Conservation (phyloP, 257 asterid species). For the Nicotiana knightiana region DNA sequence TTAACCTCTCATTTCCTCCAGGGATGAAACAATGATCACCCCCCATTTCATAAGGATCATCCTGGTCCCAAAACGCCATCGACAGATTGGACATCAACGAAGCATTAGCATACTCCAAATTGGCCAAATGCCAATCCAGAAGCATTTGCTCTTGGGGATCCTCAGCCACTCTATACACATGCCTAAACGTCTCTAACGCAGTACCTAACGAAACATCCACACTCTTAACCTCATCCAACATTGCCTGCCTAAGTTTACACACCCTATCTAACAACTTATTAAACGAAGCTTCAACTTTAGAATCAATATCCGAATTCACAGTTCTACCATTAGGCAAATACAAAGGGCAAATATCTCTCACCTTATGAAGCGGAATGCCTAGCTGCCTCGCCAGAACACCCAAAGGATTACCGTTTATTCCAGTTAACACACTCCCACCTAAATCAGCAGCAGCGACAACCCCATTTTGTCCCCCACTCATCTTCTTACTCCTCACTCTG, state of each 20-base stretch:
- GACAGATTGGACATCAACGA: conserved; percentile 87
- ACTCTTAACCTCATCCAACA: conserved; percentile 74
- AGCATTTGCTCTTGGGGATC: conserved; percentile 87
- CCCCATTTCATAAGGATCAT: conserved; percentile 98
- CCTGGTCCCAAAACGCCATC: conserved; percentile 98
- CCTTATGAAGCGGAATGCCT: conserved; percentile 87
- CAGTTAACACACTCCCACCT: conserved; percentile 96
- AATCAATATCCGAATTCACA: conserved; percentile 79
- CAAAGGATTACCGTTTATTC: conserved; percentile 90
- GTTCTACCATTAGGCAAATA: conserved; percentile 81
- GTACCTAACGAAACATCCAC: conserved; percentile 82
- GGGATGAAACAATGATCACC: conserved; percentile 98
- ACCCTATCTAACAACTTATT: conserved; percentile 93
- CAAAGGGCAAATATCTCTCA: conserved; percentile 89
- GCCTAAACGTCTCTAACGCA: conserved; percentile 83
- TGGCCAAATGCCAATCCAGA: conserved; percentile 98
- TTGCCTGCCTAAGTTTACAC: conserved; percentile 90
- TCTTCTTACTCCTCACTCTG: conserved; percentile 71
- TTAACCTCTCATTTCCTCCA: conserved; percentile 91
- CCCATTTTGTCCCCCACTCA: conserved; percentile 52
- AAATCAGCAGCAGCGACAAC: conserved; percentile 81
- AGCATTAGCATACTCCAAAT: conserved; percentile 95
- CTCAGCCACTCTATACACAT: conserved; percentile 78
- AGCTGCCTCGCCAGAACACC: conserved; percentile 94
- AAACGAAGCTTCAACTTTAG: conserved; percentile 76